Evolutionary conservation across 345 rosid species (phyloP), one percentile per base, ranked within the genome.

Genomic region (Hibiscus syriacus): DNA sequence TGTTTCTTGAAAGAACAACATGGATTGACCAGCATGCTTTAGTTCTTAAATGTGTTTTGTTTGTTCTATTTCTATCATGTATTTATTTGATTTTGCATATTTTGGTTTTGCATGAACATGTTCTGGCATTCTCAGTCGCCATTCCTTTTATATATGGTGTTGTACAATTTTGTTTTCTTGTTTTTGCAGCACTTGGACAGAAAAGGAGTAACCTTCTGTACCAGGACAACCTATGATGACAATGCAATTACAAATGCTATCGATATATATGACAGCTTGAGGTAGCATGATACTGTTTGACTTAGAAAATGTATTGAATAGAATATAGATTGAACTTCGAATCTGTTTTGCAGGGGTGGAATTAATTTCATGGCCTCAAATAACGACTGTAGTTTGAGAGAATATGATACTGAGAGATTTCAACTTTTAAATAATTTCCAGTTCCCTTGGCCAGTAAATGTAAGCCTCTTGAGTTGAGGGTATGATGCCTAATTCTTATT

Each of bases 401-500:
- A 80, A 50, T 86, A 72, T 74, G 88, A 86, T 58, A 52, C 76
- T 68, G 87, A 84, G 76, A 74, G 76, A 66, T 86, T 66, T 77
- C 85, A 82, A 75, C 82, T 81, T 25, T 26, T 77, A 64, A 84
- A 82, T 53, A 83, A 80, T 68, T 73, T 74, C 45, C 70, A 43
- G 34, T 80, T 82, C 69, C 83, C 79, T 11, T 86, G 90, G 90
- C 84, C 90, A 41, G 88, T 86, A 70, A 86, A 86, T 79, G 88
- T 84, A 64, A 77, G n/a, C 84, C 32, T 52, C 45, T 53, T 34
- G 49, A 66, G 34, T 22, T 61, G 36, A 49, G 29, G 4, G 7
- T 36, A 2, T 20, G 48, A 36, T 54, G 61, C 32, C 55, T 17
- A 11, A 26, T 48, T 27, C 25, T 65, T 48, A n/a, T n/a, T n/a